Evolutionary conservation across 2,329 filamentous ascomycete species (phyloP).

Genomic region (Fusarium domesticum): DNA sequence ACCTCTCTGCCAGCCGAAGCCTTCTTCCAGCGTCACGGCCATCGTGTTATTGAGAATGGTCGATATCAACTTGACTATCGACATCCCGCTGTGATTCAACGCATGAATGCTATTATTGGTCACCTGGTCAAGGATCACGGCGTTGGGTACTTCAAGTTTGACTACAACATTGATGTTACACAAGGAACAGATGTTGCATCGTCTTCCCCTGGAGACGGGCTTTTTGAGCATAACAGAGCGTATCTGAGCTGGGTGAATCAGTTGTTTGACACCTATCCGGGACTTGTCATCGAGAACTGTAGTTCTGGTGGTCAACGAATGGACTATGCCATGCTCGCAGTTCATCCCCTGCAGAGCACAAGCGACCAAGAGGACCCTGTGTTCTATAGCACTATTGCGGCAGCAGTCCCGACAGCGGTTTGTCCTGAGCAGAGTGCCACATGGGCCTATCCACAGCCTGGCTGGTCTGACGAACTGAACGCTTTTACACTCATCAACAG

Average conservation of each 20-base stretch:
- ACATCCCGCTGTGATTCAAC: slow-evolving; percentile 21
- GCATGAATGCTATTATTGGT: slow-evolving; percentile 27
- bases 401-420: slow-evolving; percentile 32
- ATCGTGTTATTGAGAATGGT: slow-evolving; percentile 32
- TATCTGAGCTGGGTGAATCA: slow-evolving; percentile 31
- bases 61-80: slow-evolving; percentile 36
- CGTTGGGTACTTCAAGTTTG: slow-evolving; percentile 37
- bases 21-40: slow-evolving; percentile 33
- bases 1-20: slow-evolving; percentile 27
- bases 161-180: slow-evolving; percentile 37
- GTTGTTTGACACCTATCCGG: slow-evolving; percentile 27
- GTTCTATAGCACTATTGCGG: slow-evolving; percentile 31
- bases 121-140: slow-evolving; percentile 26
- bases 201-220: neutral
- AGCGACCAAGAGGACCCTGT: slow-evolving; percentile 36
- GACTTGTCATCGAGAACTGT: slow-evolving; percentile 34
- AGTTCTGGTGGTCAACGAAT: slow-evolving; percentile 34
- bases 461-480: slow-evolving; percentile 28
- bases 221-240: slow-evolving; percentile 11
- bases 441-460: slow-evolving; percentile 35
- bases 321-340: slow-evolving; percentile 34
- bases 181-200: slow-evolving; percentile 31
- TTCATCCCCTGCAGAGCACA: slow-evolving; percentile 33
- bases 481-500: neutral
- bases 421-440: slow-evolving; percentile 33